A percentile compares a stretch with the other conserved stretches of the same genome.
These are phyloP conservation scores for Lachnellula cervina DNA, from an alignment of 2,329 filamentous ascomycete species.

Conservation along the genomic window DNA sequence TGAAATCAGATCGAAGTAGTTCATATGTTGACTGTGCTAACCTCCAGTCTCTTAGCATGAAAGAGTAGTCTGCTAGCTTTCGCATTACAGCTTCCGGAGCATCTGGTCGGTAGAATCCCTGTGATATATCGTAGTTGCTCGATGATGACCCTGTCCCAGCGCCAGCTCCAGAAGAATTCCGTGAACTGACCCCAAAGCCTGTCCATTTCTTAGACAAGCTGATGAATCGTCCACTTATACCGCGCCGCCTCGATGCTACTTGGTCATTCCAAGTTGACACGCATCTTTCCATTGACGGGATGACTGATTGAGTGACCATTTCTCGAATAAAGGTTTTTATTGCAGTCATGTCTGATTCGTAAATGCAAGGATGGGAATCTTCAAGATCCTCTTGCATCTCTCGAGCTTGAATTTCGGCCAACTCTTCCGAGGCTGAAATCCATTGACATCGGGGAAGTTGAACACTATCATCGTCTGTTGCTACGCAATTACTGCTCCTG, in stretches of 20 bases:
- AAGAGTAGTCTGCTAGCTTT: slow-evolving; percentile 88
- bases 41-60: slow-evolving; percentile 97
- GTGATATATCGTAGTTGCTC: slow-evolving; percentile 71
- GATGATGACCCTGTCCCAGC: slow-evolving; percentile 35
- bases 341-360: slow-evolving; percentile 85
- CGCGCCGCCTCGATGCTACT: slow-evolving; percentile 82
- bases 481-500: slow-evolving; percentile 76
- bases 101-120: slow-evolving; percentile 80
- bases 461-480: slow-evolving; percentile 87
- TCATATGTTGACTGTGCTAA: slow-evolving; percentile 90
- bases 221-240: slow-evolving; percentile 89
- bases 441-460: slow-evolving; percentile 79
- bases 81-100: slow-evolving; percentile 86
- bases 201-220: slow-evolving; percentile 88
- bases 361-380: slow-evolving; percentile 72
- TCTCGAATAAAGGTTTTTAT: slow-evolving; percentile 88
- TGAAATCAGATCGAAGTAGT: slow-evolving; percentile 80
- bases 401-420: slow-evolving; percentile 65
- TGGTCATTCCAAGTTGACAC: slow-evolving; percentile 96
- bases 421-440: slow-evolving; percentile 82
- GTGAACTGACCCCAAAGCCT: slow-evolving; percentile 61
- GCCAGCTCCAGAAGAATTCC: slow-evolving; percentile 33
- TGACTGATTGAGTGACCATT: slow-evolving; percentile 88
- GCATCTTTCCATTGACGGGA: slow-evolving; percentile 93
- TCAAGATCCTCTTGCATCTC: slow-evolving; percentile 67